Evolutionary conservation across 208 protist genomes (phyloP).

Genomic region (Kentomonas sorsogonicus): DNA sequence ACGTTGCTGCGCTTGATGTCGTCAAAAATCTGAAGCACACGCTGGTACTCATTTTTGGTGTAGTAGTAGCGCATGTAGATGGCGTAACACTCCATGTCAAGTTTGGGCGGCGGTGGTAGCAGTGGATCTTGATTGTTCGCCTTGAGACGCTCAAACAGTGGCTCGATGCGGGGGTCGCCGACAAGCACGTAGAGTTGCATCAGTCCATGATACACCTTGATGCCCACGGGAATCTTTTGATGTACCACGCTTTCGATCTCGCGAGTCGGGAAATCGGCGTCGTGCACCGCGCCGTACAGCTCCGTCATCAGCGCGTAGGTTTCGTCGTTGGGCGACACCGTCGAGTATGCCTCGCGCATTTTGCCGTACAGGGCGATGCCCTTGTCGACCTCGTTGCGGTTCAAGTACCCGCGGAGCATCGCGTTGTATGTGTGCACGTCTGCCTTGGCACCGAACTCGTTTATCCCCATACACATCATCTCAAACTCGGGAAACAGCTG

Average conservation of each 20-base stretch:
- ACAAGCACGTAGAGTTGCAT: slow-evolving; percentile 39
- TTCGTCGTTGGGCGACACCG: slow-evolving; percentile 44
- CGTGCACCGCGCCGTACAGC: slow-evolving; percentile 17
- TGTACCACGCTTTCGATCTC: slow-evolving; percentile 17
- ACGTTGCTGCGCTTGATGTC: slow-evolving; percentile 41
- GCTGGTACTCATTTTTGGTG: slow-evolving; percentile 22
- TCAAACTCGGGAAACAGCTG: slow-evolving; percentile 41
- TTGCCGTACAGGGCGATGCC: slow-evolving; percentile 18
- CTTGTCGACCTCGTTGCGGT: slow-evolving; percentile 17
- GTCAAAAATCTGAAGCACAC: slow-evolving; percentile 54
- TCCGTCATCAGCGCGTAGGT: slow-evolving; percentile 74
- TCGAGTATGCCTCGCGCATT: slow-evolving; percentile 27
- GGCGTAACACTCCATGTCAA: slow-evolving; percentile 55
- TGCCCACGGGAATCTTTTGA: slow-evolving; percentile 9
- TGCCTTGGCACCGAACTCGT: slow-evolving; percentile 45
- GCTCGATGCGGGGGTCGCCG: slow-evolving; percentile 36
- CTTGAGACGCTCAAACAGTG: slow-evolving; percentile 47
- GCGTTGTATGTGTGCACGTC: slow-evolving; percentile 77
- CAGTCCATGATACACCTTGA: slow-evolving; percentile 40
- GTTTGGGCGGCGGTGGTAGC: too few relatives aligned
- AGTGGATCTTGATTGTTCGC: too few relatives aligned
- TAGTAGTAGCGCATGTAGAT: slow-evolving; percentile 64
- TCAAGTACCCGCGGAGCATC: slow-evolving; percentile 37
- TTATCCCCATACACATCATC: slow-evolving; percentile 65
- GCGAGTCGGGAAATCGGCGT: slow-evolving; percentile 26